Evolutionary conservation across 352 stramenopile genomes (phyloP).

Genomic region (Thraustotheca clavata): DNA sequence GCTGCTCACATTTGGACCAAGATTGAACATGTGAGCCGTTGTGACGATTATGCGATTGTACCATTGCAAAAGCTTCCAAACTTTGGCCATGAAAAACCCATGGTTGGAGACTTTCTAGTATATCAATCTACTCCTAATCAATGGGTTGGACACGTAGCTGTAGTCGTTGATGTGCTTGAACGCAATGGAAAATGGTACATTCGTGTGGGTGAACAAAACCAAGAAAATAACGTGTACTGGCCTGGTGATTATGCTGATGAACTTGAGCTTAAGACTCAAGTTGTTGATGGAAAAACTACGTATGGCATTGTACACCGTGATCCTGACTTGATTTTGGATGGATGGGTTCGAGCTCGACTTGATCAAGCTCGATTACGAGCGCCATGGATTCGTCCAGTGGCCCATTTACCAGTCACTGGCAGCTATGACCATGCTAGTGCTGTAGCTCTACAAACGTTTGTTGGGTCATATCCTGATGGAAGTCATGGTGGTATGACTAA

Average conservation of each 20-base stretch:
- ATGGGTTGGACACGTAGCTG: conserved; percentile 18
- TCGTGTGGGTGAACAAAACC: conserved; percentile 16
- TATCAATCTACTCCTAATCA: conserved; percentile 20
- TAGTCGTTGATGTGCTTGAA: conserved; percentile 9
- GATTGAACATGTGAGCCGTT: conserved; percentile 8
- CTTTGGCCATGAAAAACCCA: conserved; percentile 9
- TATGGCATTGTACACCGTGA: conserved; percentile 14
- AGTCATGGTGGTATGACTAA: conserved; percentile 21
- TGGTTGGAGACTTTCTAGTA: conserved; percentile 18
- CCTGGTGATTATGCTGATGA: conserved; percentile 18
- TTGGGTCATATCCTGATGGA: conserved; percentile 17
- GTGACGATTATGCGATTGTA: conserved; percentile 15
- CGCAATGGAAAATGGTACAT: not conserved
- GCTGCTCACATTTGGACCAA: conserved; percentile 20
- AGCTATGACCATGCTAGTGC: conserved; percentile 11
- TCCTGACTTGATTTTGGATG: conserved; percentile 14
- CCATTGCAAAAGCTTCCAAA: conserved; percentile 18
- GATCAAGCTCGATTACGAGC: conserved; percentile 8
- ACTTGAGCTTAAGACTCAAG: not conserved
- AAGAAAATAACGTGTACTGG: conserved; percentile 17
- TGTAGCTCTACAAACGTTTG: conserved; percentile 12
- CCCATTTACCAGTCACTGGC: conserved; percentile 1
- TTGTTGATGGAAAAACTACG: not conserved
- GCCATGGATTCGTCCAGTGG: conserved; percentile 9
- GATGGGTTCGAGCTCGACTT: conserved; percentile 11